These are phyloP conservation scores for Blakeslea trispora DNA, from an alignment of 371 early-diverging fungal genomes.

Conservation along the genomic window DNA sequence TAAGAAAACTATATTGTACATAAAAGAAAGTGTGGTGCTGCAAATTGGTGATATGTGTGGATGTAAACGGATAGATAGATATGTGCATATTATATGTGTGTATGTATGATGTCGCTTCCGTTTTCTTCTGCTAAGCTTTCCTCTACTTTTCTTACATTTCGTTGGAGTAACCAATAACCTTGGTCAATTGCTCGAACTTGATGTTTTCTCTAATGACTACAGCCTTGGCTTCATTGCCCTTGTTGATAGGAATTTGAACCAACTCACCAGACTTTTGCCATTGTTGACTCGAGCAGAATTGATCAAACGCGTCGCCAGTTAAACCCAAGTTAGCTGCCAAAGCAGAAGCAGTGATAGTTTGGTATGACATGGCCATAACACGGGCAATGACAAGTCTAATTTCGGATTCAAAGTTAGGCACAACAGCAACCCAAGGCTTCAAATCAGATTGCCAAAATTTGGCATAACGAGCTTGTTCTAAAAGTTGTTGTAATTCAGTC, in stretches of 20 bases:
- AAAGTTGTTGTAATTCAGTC: slow-evolving; percentile 71
- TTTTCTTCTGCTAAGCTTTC: slow-evolving; percentile 1
- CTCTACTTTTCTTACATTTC: slow-evolving; percentile 48
- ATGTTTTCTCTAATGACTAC: slow-evolving; percentile 84
- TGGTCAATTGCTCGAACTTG: slow-evolving; percentile 80
- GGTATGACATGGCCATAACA: slow-evolving; percentile 79
- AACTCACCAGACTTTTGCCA: slow-evolving; percentile 69
- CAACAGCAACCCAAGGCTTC: slow-evolving; percentile 61
- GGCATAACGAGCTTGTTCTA: slow-evolving; percentile 78
- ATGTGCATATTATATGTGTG: no score
- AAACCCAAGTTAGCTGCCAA: slow-evolving; percentile 71
- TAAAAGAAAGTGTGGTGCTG: no score
- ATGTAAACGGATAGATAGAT: neutral
- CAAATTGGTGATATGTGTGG: neutral
- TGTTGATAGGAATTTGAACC: slow-evolving; percentile 76
- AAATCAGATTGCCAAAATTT: slow-evolving; percentile 79
- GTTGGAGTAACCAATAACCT: slow-evolving; percentile 70
- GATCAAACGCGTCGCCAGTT: slow-evolving; percentile 64
- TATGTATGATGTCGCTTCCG: neutral
- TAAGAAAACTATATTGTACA: no score
- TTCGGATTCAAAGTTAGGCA: slow-evolving; percentile 72
- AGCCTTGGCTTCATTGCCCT: slow-evolving; percentile 82
- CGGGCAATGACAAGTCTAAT: slow-evolving; percentile 76
- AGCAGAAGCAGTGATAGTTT: slow-evolving; percentile 63
- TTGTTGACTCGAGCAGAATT: slow-evolving; percentile 61